Evolutionary conservation across 495 filamentous ascomycete genomes (phyloP).

Genomic region (Neurospora sp.): DNA sequence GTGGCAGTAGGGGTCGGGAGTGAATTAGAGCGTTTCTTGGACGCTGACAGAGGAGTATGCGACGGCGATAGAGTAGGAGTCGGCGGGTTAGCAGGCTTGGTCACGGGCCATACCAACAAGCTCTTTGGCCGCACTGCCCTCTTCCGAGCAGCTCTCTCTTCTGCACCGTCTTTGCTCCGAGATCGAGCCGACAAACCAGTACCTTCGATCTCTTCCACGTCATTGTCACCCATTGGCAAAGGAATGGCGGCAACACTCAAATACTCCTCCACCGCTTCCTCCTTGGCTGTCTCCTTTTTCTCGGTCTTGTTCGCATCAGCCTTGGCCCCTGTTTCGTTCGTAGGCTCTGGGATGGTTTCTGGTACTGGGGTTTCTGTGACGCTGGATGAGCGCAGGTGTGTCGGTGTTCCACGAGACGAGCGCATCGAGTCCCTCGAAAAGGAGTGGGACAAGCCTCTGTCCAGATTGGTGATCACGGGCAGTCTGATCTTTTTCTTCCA

Average conservation of each 20-base stretch:
- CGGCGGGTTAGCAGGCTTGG: constrained; percentile 5
- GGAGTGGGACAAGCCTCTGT: constrained; percentile 25
- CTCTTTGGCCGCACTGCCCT: constrained; percentile 47
- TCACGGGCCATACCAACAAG: constrained; percentile 38
- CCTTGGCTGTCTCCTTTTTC: background rate
- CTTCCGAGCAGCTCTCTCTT: constrained; percentile 36
- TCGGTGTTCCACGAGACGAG: constrained; percentile 5
- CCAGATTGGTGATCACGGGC: constrained; percentile 21
- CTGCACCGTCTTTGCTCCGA: constrained; percentile 49
- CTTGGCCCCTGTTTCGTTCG: constrained; percentile 3
- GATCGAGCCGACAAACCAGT: constrained; percentile 42
- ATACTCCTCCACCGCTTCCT: constrained; percentile 14
- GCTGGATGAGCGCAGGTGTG: constrained; percentile 30
- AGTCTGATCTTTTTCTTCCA: constrained; percentile 79
- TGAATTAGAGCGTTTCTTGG: constrained; percentile 46
- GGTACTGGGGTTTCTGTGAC: constrained; percentile 18
- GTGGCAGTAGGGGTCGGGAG: constrained; percentile 32
- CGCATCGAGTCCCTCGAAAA: constrained; percentile 31
- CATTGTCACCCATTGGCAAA: constrained; percentile 56
- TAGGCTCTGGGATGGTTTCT: constrained; percentile 16
- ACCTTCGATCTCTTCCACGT: constrained; percentile 65
- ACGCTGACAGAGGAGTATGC: constrained; percentile 13
- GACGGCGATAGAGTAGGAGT: constrained; percentile 27
- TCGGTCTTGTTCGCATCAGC: background rate
- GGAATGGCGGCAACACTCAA: constrained; percentile 46